Percentiles rank a stretch among this genome's conserved stretches.
Evolutionary conservation across 1,284 basidiomycete genomes (phyloP).

Genomic region (Fomitopsis palustris): DNA sequence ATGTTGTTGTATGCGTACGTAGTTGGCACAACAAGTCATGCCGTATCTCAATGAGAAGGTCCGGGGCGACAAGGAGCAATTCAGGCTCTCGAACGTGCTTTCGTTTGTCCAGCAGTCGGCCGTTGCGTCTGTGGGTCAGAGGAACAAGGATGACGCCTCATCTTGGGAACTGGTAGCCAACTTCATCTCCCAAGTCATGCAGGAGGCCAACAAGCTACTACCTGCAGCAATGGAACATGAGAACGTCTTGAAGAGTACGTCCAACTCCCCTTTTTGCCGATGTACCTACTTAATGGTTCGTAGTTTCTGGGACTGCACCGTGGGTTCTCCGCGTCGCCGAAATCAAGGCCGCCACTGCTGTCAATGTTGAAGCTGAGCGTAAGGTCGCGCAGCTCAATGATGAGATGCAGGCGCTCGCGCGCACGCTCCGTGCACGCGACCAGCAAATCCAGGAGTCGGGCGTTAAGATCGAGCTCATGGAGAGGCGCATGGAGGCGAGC

Average conservation of each 20-base stretch:
- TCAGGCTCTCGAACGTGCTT: slow-evolving; percentile 73
- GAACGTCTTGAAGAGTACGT: slow-evolving; percentile 75
- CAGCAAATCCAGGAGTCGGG: slow-evolving; percentile 85
- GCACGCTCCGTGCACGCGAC: slow-evolving; percentile 83
- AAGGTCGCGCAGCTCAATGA: slow-evolving; percentile 84
- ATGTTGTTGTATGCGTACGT: neutral
- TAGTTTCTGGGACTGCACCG: slow-evolving; percentile 78
- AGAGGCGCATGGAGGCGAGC: slow-evolving; percentile 85
- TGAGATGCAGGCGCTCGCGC: slow-evolving; percentile 83
- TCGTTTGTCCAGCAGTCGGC: slow-evolving; percentile 72
- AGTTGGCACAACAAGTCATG: slow-evolving; percentile 87
- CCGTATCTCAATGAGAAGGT: slow-evolving; percentile 70
- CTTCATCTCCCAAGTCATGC: slow-evolving; percentile 65
- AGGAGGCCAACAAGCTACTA: slow-evolving; percentile 68
- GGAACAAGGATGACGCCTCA: slow-evolving; percentile 56
- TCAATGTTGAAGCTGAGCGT: slow-evolving; percentile 90
- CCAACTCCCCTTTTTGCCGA: neutral
- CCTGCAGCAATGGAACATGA: slow-evolving; percentile 74
- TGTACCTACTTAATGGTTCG: neutral
- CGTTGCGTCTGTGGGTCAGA: slow-evolving; percentile 66
- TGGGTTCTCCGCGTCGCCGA: slow-evolving; percentile 89
- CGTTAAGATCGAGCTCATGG: slow-evolving; percentile 94
- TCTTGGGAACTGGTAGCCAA: slow-evolving; percentile 78
- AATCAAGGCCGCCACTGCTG: slow-evolving; percentile 78
- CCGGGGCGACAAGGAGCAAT: slow-evolving; percentile 69